phyloP scores from a whole-genome alignment of 2,329 filamentous ascomycete species.

The Aspergillus jensenii region DNA sequence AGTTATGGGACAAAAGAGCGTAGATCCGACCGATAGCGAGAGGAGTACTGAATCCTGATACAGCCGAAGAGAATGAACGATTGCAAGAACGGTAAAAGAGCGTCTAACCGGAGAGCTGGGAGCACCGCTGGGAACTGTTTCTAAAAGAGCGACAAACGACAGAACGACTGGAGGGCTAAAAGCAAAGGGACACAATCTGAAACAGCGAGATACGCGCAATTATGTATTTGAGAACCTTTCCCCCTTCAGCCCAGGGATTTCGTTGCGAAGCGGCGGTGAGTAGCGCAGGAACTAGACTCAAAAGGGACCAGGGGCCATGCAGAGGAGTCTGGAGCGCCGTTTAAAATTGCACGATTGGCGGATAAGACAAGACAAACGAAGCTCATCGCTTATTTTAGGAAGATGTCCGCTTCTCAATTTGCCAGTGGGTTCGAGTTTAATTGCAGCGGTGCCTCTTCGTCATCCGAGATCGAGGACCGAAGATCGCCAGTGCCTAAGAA shows the following conservation, averaged over 20 bases:
- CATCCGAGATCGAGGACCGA: conserved; percentile 8
- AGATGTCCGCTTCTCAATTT: conserved; percentile 15
- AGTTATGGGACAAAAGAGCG: conserved; percentile 19
- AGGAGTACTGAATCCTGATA: conserved; percentile 14
- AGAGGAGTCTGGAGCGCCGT: conserved; percentile 17
- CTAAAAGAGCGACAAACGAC: conserved; percentile 34
- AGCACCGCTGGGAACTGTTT: conserved; percentile 27
- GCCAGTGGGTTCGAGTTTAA: conserved; percentile 10
- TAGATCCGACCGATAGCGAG: conserved; percentile 20
- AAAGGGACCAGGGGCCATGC: conserved; percentile 27
- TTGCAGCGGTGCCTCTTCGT: conserved; percentile 13
- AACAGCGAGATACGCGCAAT: conserved; percentile 19
- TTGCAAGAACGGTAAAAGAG: conserved; percentile 25
- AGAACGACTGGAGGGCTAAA: conserved; percentile 26
- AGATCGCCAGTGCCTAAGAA: conserved; percentile 14
- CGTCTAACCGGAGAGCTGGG: conserved; percentile 28
- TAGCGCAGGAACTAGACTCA: conserved; percentile 11
- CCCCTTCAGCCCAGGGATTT: conserved; percentile 22
- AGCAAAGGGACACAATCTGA: conserved; percentile 24
- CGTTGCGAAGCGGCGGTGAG: conserved; percentile 32
- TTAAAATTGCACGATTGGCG: conserved; percentile 20
- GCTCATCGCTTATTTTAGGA: conserved; percentile 15
- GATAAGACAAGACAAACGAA: conserved; percentile 12
- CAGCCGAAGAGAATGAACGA: conserved; percentile 3
- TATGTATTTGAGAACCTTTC: conserved; percentile 16